A percentile compares a stretch with the other conserved stretches of the same genome.
Evolutionary conservation across 1,284 basidiomycete genomes (phyloP).

Genomic region (Schizophyllum amplum): DNA sequence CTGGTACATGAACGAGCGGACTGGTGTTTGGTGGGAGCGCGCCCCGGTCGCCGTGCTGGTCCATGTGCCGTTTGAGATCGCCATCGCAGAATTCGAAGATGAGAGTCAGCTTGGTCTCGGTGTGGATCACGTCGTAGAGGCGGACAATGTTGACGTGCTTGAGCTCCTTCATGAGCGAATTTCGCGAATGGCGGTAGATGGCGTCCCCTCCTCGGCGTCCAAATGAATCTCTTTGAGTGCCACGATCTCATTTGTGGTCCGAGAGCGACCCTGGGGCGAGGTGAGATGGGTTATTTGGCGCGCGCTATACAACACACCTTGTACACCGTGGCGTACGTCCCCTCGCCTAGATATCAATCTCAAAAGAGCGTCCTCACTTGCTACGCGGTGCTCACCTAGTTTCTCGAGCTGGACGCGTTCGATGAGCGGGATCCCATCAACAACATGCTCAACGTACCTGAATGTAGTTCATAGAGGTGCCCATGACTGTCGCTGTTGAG

Average conservation of each 20-base stretch:
- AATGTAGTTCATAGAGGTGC: slow-evolving; percentile 45
- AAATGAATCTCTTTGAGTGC: slow-evolving; percentile 93
- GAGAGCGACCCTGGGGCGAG: slow-evolving; percentile 62
- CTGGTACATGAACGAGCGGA: slow-evolving; percentile 96
- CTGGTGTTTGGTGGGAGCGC: slow-evolving; percentile 90
- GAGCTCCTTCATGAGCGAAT: slow-evolving; percentile 97
- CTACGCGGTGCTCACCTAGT: slow-evolving; percentile 41
- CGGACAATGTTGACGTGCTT: slow-evolving; percentile 94
- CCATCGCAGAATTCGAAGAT: slow-evolving; percentile 99
- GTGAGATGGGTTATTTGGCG: slow-evolving; percentile 2
- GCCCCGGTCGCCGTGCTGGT: slow-evolving; percentile 92
- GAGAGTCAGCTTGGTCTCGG: slow-evolving; percentile 95
- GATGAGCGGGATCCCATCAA: slow-evolving; percentile 6
- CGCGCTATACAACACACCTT: slow-evolving; percentile 47
- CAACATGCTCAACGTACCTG: slow-evolving; percentile 36
- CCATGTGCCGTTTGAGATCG: slow-evolving; percentile 99
- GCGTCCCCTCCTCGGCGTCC: slow-evolving; percentile 92
- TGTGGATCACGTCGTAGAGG: slow-evolving; percentile 97
- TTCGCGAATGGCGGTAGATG: slow-evolving; percentile 91
- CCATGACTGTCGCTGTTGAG: neutral
- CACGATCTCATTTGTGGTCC: slow-evolving; percentile 85
- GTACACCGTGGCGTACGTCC: slow-evolving; percentile 86
- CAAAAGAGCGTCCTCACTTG: slow-evolving; percentile 5
- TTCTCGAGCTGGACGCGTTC: slow-evolving; percentile 72
- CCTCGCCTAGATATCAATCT: slow-evolving; percentile 48